phyloP scores from a whole-genome alignment of 2,329 filamentous ascomycete species.

The Fusarium sp. region DNA sequence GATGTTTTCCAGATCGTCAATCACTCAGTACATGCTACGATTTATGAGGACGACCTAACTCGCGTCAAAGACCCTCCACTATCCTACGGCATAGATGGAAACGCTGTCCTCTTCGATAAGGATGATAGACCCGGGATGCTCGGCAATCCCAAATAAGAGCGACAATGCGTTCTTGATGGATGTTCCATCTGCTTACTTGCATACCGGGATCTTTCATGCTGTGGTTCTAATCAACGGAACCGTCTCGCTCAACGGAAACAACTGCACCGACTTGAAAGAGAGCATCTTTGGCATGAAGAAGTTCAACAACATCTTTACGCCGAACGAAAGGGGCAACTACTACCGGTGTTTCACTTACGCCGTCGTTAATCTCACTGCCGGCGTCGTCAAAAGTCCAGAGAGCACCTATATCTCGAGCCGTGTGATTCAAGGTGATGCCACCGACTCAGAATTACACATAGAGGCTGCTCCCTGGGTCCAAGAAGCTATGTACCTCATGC shows the following conservation, averaged over 20 bases:
- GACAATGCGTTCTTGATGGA: not conserved
- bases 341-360: not conserved
- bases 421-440: not conserved
- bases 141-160: not conserved
- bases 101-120: not conserved
- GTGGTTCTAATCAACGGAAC: not conserved
- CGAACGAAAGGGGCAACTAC: not conserved
- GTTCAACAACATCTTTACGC: not conserved
- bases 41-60: not conserved
- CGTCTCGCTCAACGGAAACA: not conserved
- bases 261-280: not conserved
- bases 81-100: not conserved
- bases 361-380: not conserved
- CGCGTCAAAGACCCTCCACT: not conserved
- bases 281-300: not conserved
- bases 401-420: not conserved
- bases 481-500: not conserved
- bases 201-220: not conserved
- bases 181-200: not conserved
- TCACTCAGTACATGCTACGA: not conserved
- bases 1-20: not conserved
- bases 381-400: not conserved
- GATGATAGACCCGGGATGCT: not conserved
- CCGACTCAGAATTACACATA: not conserved
- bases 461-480: not conserved